A percentile compares a stretch with the other conserved stretches of the same genome.
These are phyloP conservation scores for Vanrija pseudolonga DNA, from an alignment of 1,284 basidiomycete species.

Conservation along the genomic window DNA sequence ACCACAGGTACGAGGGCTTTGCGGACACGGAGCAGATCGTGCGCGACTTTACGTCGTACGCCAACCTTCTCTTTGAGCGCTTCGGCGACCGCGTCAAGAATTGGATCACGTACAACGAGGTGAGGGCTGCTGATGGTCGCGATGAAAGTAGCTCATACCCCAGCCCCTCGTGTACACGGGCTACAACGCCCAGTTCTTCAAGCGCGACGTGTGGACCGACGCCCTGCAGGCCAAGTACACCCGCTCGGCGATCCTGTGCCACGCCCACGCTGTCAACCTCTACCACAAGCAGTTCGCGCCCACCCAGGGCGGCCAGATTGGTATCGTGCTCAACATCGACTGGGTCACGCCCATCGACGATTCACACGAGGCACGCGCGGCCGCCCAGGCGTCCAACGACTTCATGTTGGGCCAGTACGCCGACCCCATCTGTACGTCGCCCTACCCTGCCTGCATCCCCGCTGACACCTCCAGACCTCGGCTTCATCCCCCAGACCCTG, in stretches of 20 bases:
- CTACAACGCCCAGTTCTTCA: slow-evolving; percentile 1
- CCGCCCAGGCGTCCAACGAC: slow-evolving; percentile 12
- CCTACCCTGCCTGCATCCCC: no score
- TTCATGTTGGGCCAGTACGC: slow-evolving; percentile 22
- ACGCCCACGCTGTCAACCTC: slow-evolving; percentile 26
- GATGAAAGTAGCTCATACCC: neutral
- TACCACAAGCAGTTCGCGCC: slow-evolving; percentile 23
- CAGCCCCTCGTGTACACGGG: slow-evolving; percentile 24
- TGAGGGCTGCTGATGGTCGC: neutral
- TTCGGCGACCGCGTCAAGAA: slow-evolving; percentile 70
- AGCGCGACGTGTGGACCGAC: slow-evolving; percentile 4
- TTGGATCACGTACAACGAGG: slow-evolving; percentile 55
- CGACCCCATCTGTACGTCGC: slow-evolving; percentile 26
- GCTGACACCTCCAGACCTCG: neutral
- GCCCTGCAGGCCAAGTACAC: slow-evolving; percentile 9
- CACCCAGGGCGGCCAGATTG: slow-evolving; percentile 24
- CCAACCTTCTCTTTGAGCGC: slow-evolving; percentile 63
- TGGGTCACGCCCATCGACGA: slow-evolving; percentile 27
- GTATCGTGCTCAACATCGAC: slow-evolving; percentile 32
- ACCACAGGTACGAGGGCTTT: slow-evolving; percentile 68
- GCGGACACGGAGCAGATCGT: slow-evolving; percentile 36
- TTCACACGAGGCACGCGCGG: slow-evolving; percentile 15
- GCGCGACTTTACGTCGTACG: slow-evolving; percentile 62
- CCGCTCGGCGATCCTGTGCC: slow-evolving; percentile 19
- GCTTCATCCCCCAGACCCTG: slow-evolving; percentile 1